Evolutionary conservation across 148 eudicot species (phyloP), one percentile per base, ranked within the genome.

Genomic region (Euryodendron excelsum): DNA sequence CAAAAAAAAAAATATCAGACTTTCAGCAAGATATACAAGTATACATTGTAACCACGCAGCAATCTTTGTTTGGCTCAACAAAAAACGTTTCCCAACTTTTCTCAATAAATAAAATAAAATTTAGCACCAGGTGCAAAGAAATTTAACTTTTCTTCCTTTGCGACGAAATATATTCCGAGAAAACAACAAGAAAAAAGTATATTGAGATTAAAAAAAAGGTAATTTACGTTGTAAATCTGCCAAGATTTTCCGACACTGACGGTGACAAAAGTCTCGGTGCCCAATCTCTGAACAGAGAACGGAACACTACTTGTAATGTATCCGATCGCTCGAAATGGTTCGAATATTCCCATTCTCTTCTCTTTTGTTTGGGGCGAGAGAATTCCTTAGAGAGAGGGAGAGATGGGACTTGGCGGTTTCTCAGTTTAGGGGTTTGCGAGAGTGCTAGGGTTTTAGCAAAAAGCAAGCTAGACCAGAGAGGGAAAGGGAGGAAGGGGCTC

Each of bases 201-300:
- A n/a, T n/a, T n/a, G n/a, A n/a, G n/a, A n/a, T n/a, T n/a, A n/a
- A 69, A 45, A n/a, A 23, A 55, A 50, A 18, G 53, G 3, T 1
- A 48, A 4, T 14, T 67, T 88, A 96, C 98, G 39, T 93, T 96
- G 86, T 96, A 93, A 75, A 96, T 86, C 87, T 96, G 99, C 89
- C 93, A 96, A 44, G 98, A 88, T 82, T 96, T 93, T 71, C 99
- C 99, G 74, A 96, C 90, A 79, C 94, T 89, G 81, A 96, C 97
- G 37, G 98, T 96, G 86, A 96, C 97, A 76, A 96, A 96, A 50
- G 97, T 92, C 79, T 93, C 98, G 37, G 97, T 93, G 18, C 98
- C 98, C 45, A 93, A 84, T 33, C 92, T 83, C 80, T 90, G 93
- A 56, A 93, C 90, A 28, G 90, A 89, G 80, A 96, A 93, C 0